phyloP scores from a whole-genome alignment of 208 protist species.

The Porcisia deanei region DNA sequence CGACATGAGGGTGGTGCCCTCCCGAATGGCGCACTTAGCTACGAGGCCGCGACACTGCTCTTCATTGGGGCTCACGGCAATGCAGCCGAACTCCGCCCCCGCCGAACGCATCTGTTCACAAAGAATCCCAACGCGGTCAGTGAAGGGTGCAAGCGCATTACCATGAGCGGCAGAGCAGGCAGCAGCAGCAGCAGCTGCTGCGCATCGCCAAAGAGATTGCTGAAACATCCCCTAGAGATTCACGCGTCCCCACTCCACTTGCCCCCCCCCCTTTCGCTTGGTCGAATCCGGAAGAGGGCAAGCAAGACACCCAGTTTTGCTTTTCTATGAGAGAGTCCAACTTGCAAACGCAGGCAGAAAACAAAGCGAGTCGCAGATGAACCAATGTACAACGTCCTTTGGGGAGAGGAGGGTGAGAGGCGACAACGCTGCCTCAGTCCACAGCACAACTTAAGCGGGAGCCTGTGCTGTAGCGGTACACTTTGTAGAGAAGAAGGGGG shows the following conservation, averaged over 20 bases:
- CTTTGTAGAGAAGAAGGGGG: background rate
- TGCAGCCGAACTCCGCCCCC: constrained; percentile 46
- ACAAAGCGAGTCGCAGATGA: background rate
- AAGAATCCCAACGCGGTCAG: constrained; percentile 27
- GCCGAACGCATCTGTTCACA: constrained; percentile 21
- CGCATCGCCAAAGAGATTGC: constrained; percentile 2
- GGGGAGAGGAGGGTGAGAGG: background rate
- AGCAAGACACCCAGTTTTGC: background rate
- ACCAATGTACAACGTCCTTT: background rate
- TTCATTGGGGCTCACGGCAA: constrained; percentile 41
- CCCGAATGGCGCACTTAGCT: constrained; percentile 44
- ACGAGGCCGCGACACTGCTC: constrained; percentile 55
- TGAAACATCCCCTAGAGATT: constrained; percentile 9
- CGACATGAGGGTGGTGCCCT: constrained; percentile 64
- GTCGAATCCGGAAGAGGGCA: no score
- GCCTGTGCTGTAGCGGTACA: background rate
- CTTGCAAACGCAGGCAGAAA: background rate
- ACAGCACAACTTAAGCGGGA: background rate
- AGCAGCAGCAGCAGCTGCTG: background rate
- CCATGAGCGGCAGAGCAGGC: constrained; percentile 6
- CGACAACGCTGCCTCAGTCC: background rate
- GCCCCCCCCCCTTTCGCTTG: no score
- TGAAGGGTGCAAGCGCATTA: constrained; percentile 18
- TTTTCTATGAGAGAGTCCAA: background rate
- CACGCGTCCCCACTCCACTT: background rate